Percentiles rank a stretch among this genome's conserved stretches.
These are phyloP conservation scores for Beauveria bassiana DNA, from an alignment of 2,329 filamentous ascomycete genomes.

Conservation along the genomic window DNA sequence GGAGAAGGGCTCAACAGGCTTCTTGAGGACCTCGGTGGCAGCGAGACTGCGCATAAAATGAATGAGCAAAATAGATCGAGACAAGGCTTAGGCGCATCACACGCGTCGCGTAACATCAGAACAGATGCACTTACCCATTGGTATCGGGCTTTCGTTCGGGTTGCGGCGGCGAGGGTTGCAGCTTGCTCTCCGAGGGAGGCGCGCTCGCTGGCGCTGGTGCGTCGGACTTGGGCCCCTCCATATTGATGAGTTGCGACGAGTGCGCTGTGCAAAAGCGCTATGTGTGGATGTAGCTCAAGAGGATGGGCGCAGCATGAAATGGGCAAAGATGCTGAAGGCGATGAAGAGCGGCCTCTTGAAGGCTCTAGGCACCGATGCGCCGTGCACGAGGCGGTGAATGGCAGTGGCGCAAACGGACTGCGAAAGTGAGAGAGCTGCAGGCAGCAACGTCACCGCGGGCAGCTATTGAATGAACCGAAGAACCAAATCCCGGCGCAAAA, in stretches of 20 bases:
- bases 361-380: background rate
- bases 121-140: constrained; percentile 17
- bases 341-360: background rate
- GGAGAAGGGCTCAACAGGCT: background rate
- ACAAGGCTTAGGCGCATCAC: background rate
- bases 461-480: background rate
- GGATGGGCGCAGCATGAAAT: constrained; percentile 31
- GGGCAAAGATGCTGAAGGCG: background rate
- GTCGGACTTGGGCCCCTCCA: constrained; percentile 43
- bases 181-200: constrained; percentile 30
- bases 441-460: background rate
- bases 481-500: background rate
- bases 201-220: constrained; percentile 29
- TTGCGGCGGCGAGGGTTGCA: constrained; percentile 18
- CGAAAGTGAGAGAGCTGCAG: constrained; percentile 3
- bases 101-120: background rate
- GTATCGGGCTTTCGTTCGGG: constrained; percentile 15
- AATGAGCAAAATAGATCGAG: background rate
- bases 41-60: background rate
- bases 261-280: constrained; percentile 30
- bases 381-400: background rate
- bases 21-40: background rate
- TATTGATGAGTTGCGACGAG: constrained; percentile 39
- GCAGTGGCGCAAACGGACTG: constrained; percentile 8
- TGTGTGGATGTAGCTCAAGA: constrained; percentile 21